Evolutionary conservation across 192 early-diverging fungal species (phyloP).

Genomic region (Helicostylum pulchrum): DNA sequence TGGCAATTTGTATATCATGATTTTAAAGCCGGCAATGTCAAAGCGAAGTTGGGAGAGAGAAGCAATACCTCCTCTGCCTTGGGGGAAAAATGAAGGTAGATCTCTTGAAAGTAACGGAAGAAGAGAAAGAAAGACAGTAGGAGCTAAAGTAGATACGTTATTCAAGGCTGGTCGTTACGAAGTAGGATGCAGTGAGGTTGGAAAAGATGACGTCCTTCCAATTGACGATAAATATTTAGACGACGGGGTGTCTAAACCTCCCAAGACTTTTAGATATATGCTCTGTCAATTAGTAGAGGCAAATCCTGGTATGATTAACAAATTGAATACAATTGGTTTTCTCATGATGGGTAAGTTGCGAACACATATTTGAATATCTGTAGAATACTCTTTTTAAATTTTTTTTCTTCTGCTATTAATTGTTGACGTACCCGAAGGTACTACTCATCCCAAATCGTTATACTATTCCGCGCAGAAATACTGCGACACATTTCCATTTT

Average conservation of each 20-base stretch:
- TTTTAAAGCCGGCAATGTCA: background rate
- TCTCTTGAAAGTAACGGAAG: background rate
- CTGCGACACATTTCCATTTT: too few relatives aligned
- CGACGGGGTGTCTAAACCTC: slow-evolving; percentile 5
- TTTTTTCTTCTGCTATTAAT: too few relatives aligned
- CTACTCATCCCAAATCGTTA: too few relatives aligned
- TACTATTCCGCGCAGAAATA: too few relatives aligned
- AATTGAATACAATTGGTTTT: background rate
- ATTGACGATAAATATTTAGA: slow-evolving; percentile 6
- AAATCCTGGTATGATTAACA: slow-evolving; percentile 2
- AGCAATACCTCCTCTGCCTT: background rate
- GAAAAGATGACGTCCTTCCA: background rate
- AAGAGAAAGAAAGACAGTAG: slow-evolving; percentile 1
- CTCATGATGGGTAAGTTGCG: background rate
- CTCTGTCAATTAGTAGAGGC: background rate
- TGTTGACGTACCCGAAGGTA: too few relatives aligned
- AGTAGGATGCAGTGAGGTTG: slow-evolving; percentile 1
- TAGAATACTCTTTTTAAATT: too few relatives aligned
- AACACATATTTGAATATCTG: too few relatives aligned
- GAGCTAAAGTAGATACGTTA: background rate
- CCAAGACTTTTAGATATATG: slow-evolving; percentile 8
- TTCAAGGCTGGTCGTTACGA: background rate
- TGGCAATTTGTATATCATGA: background rate
- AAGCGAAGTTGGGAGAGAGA: background rate
- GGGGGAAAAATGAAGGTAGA: background rate